These are phyloP conservation scores for Choanephora cucurbitarum DNA, from an alignment of 371 early-diverging fungal species.

Conservation along the genomic window DNA sequence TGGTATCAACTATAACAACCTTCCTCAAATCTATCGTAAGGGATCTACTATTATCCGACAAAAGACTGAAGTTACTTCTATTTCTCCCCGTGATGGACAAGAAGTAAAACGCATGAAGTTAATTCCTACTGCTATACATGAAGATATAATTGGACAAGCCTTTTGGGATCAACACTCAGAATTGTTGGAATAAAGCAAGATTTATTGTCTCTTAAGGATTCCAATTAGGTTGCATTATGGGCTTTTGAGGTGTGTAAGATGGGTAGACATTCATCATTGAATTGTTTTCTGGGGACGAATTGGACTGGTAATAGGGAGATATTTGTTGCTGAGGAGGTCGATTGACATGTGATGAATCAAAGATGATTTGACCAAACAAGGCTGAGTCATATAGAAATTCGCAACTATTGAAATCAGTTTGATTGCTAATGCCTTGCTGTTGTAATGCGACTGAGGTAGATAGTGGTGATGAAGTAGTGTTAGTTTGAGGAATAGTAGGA, in stretches of 20 bases:
- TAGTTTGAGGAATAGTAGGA: too few relatives aligned
- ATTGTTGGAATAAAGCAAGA: slow-evolving; percentile 17
- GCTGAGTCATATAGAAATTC: slow-evolving; percentile 45
- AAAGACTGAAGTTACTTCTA: slow-evolving; percentile 42
- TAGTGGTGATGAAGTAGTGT: too few relatives aligned
- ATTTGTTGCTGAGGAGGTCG: background rate
- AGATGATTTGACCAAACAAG: slow-evolving; percentile 50
- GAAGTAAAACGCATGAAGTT: slow-evolving; percentile 36
- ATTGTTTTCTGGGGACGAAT: background rate
- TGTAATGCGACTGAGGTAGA: too few relatives aligned
- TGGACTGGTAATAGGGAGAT: background rate
- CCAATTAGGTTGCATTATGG: background rate
- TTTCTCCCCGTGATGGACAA: slow-evolving; percentile 40
- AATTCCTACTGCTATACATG: slow-evolving; percentile 60
- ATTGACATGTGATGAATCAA: slow-evolving; percentile 19
- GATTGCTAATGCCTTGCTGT: slow-evolving; percentile 2
- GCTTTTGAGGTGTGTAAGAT: too few relatives aligned
- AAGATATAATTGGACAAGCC: slow-evolving; percentile 84
- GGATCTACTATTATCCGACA: slow-evolving; percentile 79
- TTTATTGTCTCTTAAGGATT: background rate
- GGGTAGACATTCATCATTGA: too few relatives aligned
- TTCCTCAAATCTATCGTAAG: slow-evolving; percentile 82
- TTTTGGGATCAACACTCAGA: slow-evolving; percentile 74
- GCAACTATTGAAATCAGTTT: slow-evolving; percentile 45
- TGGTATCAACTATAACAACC: slow-evolving; percentile 86